These are phyloP conservation scores for Penicillium digitatum DNA, from an alignment of 2,329 filamentous ascomycete genomes.

Conservation along the genomic window DNA sequence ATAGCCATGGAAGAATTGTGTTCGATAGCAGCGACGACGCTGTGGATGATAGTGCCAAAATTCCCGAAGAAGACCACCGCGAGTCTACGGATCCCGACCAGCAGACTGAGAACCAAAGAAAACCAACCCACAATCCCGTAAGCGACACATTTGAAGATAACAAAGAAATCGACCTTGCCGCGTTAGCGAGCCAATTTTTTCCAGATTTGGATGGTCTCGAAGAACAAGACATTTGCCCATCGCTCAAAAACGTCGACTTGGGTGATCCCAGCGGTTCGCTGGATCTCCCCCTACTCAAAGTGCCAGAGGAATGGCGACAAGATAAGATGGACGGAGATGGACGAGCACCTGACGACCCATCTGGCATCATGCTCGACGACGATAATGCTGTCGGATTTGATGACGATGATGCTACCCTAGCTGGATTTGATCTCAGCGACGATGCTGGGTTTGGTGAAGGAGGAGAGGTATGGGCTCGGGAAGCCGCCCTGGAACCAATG, in stretches of 20 bases:
- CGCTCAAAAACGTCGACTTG: constrained; percentile 87
- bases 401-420: constrained; percentile 68
- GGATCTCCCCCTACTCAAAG: constrained; percentile 88
- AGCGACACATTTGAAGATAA: constrained; percentile 47
- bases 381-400: constrained; percentile 80
- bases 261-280: constrained; percentile 79
- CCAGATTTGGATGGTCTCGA: constrained; percentile 73
- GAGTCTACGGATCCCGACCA: constrained; percentile 48
- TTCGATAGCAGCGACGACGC: constrained; percentile 96
- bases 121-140: constrained; percentile 30
- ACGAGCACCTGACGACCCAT: constrained; percentile 61
- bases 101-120: constrained; percentile 43
- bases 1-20: constrained; percentile 84
- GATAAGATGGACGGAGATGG: constrained; percentile 57
- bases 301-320: constrained; percentile 77
- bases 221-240: constrained; percentile 87
- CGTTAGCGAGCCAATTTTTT: constrained; percentile 77
- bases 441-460: constrained; percentile 91
- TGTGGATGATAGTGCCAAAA: constrained; percentile 49
- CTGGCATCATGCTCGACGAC: constrained; percentile 79
- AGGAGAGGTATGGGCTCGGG: constrained; percentile 89
- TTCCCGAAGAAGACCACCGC: constrained; percentile 34
- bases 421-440: constrained; percentile 63
- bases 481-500: constrained; percentile 81
- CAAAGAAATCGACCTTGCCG: constrained; percentile 72